These are phyloP conservation scores for Tetrahymena elliotti DNA, from an alignment of 73 alveolate genomes.

Conservation along the genomic window DNA sequence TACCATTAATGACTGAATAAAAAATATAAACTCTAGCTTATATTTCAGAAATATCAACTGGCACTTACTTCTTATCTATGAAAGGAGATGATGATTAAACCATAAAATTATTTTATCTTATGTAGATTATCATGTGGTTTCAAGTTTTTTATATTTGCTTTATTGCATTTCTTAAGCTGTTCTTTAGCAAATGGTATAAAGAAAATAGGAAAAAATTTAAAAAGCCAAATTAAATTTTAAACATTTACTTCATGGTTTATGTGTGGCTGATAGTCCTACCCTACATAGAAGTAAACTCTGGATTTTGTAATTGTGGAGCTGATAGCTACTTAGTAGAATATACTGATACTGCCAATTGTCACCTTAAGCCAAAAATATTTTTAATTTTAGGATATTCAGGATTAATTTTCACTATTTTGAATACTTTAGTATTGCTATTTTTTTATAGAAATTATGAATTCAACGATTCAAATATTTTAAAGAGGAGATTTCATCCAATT, in stretches of 20 bases:
- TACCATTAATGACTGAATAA: background rate
- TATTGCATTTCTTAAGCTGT: background rate
- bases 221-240: background rate
- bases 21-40: background rate
- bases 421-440: background rate
- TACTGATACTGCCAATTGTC: background rate
- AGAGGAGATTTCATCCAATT: background rate
- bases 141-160: background rate
- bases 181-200: background rate
- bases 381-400: background rate
- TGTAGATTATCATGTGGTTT: background rate
- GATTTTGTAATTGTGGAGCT: background rate
- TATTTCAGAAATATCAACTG: background rate
- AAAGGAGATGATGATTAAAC: background rate
- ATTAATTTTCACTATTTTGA: background rate
- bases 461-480: background rate
- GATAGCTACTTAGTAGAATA: background rate
- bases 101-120: background rate
- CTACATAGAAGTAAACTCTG: background rate
- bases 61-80: background rate
- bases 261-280: background rate
- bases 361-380: background rate
- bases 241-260: background rate
- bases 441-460: background rate
- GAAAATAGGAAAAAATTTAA: background rate